A percentile compares a stretch with the other conserved stretches of the same genome.
Evolutionary conservation across 495 filamentous ascomycete species (phyloP).

Genomic region (Aspergillus sclerotiicarbonarius): DNA sequence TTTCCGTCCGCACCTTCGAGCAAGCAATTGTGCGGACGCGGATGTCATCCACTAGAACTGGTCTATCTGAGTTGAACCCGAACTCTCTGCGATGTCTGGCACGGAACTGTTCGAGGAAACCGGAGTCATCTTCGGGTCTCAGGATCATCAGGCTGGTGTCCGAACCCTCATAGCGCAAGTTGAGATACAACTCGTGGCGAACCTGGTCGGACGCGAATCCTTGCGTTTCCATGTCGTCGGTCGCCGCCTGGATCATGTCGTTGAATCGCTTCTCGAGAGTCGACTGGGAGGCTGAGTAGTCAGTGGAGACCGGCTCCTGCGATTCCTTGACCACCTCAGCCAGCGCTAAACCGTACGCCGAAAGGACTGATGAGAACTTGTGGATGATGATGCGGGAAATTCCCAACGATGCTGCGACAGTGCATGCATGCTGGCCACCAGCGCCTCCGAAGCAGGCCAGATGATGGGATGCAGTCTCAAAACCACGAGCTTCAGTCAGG

Average conservation of each 20-base stretch:
- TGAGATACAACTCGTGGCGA: constrained; percentile 49
- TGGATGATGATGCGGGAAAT: constrained; percentile 56
- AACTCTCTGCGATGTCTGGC: constrained; percentile 52
- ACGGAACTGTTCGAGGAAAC: constrained; percentile 45
- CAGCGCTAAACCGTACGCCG: constrained; percentile 53
- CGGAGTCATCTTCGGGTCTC: constrained; percentile 33
- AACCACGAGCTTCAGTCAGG: constrained; percentile 51
- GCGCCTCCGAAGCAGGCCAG: constrained; percentile 56
- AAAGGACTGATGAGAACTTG: constrained; percentile 51
- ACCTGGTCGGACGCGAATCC: constrained; percentile 43
- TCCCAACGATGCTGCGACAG: constrained; percentile 48
- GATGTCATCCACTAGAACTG: constrained; percentile 53
- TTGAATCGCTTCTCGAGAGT: constrained; percentile 35
- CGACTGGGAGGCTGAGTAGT: constrained; percentile 33
- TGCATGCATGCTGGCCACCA: constrained; percentile 54
- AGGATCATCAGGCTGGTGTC: constrained; percentile 54
- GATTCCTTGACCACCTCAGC: constrained; percentile 54
- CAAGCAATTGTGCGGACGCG: constrained; percentile 48
- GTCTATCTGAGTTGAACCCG: constrained; percentile 49
- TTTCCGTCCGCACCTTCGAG: constrained; percentile 36
- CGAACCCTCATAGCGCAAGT: constrained; percentile 54
- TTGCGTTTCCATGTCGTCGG: constrained; percentile 36
- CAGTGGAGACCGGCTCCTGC: constrained; percentile 46
- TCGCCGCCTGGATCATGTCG: constrained; percentile 30
- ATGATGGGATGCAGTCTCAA: constrained; percentile 49